phyloP scores from a whole-genome alignment of 2,329 filamentous ascomycete genomes.

The Aspergillus clavatus region DNA sequence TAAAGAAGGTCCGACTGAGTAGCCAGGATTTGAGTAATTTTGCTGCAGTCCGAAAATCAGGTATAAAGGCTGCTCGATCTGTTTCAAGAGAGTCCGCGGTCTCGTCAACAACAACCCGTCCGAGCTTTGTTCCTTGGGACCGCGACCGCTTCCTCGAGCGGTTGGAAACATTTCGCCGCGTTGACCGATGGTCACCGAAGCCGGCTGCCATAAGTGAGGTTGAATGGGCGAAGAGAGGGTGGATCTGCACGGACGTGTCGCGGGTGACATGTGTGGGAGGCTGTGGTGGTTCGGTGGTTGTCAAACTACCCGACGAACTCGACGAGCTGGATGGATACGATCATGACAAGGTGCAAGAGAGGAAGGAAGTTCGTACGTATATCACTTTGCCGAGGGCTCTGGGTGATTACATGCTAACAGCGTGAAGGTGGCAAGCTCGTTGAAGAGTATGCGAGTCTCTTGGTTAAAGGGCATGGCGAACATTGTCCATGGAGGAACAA shows the following conservation, averaged over 20 bases:
- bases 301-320: slow-evolving; percentile 68
- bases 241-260: slow-evolving; percentile 78
- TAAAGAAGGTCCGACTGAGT: slow-evolving; percentile 33
- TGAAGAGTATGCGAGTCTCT: slow-evolving; percentile 67
- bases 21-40: slow-evolving; percentile 18
- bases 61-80: slow-evolving; percentile 26
- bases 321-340: slow-evolving; percentile 47
- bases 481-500: slow-evolving; percentile 80
- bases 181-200: slow-evolving; percentile 92
- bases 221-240: slow-evolving; percentile 90
- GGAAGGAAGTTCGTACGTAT: slow-evolving; percentile 41
- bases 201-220: slow-evolving; percentile 81
- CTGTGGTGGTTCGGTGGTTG: slow-evolving; percentile 77
- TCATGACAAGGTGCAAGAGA: slow-evolving; percentile 38
- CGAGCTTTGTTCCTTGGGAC: slow-evolving; percentile 82
- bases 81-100: slow-evolving; percentile 25
- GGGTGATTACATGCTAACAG: slow-evolving; percentile 6
- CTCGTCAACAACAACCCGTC: slow-evolving; percentile 36
- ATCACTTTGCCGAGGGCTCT: not conserved
- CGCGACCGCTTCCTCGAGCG: slow-evolving; percentile 75
- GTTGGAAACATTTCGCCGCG: slow-evolving; percentile 81
- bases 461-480: slow-evolving; percentile 70
- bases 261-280: slow-evolving; percentile 75
- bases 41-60: slow-evolving; percentile 21
- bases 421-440: slow-evolving; percentile 60